Evolutionary conservation across 2,329 filamentous ascomycete genomes (phyloP), one percentile per base, ranked within the genome.

Genomic region (Xylaria sp.): DNA sequence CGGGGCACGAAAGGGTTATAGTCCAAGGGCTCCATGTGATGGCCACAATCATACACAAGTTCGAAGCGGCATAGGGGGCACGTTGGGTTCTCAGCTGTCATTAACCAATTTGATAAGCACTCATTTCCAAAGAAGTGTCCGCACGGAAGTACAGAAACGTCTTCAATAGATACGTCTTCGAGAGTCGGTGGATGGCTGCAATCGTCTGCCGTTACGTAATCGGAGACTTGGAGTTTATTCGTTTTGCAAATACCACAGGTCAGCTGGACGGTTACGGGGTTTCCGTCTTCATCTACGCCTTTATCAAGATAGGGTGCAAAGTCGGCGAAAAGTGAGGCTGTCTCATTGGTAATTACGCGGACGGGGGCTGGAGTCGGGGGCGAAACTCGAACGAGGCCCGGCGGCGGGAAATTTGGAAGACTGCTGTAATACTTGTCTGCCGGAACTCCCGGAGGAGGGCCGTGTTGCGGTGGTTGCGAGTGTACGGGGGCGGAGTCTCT

Each of bases 11-110:
- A 6, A 0, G 66, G 48, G 8, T 70, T 41, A 25, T 72, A 72
- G 0, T 46, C 30, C 0, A 15, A 32, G 2, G 71, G 34, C 8
- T 3, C 4, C 2, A 76, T 34, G 1, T 8, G 2, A 52, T 75
- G 73, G 0, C 64, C 66, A 43, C 74, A 76, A 0, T 3, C 0
- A n/a, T 76, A 68, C 1, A 2, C 0, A 3, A 73, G 13, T 4
- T 20, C 7, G 28, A 58, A 67, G 1, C 73, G 69, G 6, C 74
- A 76, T 0, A 71, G 4, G 0, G 74, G 71, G 28, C 74, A 75
- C 8, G 8, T 34, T 7, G 28, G 25, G 13, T 0, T 20, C 10
- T 20, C 48, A 5, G 6, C 13, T 1, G 18, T 12, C 13, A 10
- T 2, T n/a, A 68, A 9, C 70, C 72, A 75, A 0, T 2, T 0